Evolutionary conservation across 306 rosid genomes (phyloP), one percentile per base, ranked within the genome.

Genomic region (Gleditsia sinensis): DNA sequence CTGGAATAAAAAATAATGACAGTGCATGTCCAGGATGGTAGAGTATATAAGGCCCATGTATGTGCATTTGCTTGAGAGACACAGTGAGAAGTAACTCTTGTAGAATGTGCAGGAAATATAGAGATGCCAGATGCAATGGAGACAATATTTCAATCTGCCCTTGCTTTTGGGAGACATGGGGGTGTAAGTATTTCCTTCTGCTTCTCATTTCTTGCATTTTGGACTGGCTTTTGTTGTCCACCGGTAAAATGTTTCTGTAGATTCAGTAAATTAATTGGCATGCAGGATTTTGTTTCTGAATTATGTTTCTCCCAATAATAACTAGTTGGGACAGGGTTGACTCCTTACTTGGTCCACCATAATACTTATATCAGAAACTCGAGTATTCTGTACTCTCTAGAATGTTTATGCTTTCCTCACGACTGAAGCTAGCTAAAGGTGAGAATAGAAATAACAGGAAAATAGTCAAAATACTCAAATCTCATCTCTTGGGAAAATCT

Each of bases 121-220:
- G 96, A 87, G 83, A 92, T 95, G 98, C 99, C 99, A 39, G 99
- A 95, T 86, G 98, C 99, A 84, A 90, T 95, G 92, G 99, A 95
- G 85, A 88, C 97, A 43, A 86, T 95, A 76, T 95, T 92, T 85
- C 96, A 92, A 84, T 83, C 98, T 60, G 99, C 99, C 27, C 97
- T 95, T 75, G 91, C 84, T 73, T 90, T 90, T 40, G 99, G 99
- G 71, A 92, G 78, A 80, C 87, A 72, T 72, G 99, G 98, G 66
- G 99, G 97, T 49, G 99, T 95, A 55, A 90, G 98, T 83, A 68
- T 80, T 65, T 79, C 33, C 33, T 77, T 81, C 28, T 28, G 53
- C 53, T 19, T 75, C 68, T 59, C 45, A 46, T 75, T 69, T 78
- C 36, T 67, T 64, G 50, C 57, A 77, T 79, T 72, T 53, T n/a